Evolutionary conservation across 2,329 filamentous ascomycete genomes (phyloP), one percentile per base, ranked within the genome.

Genomic region (Xylariaceae sp.): DNA sequence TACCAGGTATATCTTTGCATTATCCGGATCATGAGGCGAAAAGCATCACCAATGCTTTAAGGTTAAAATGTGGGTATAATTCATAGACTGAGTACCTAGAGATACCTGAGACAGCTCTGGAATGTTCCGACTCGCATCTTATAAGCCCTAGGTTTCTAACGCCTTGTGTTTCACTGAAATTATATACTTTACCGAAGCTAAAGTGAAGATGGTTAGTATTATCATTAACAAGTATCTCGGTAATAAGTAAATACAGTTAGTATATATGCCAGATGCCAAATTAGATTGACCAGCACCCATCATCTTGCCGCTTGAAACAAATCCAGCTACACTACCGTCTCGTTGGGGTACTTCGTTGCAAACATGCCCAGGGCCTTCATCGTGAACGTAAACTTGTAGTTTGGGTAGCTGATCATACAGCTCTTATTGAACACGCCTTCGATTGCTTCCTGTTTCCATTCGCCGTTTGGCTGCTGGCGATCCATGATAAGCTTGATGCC

Each of bases 381-480:
- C 1, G 93, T 88, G 75, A 97, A 99, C 56, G 89, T 90, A 73
- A 96, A 95, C 79, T 98, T 99, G 81, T 99, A 99, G 79, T 99
- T 99, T 43, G 93, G 93, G 70, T 99, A 99, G 0, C 91, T 95
- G 63, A 99, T 99, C 91, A 97, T 98, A 80, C 93, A 98, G 68
- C 88, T 95, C 79, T 97, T 96, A 77, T 99, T 99, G 77, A 99
- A 99, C 10, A 99, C 95, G 2, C 95, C 95, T 73, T 99, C 95
- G 66, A 99, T 98, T 0, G 89, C 88, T 74, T 98, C 95, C 71
- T 97, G 93, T 64, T 90, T 72, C 95, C 95, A 99, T 77, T 97
- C 93, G 32, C 95, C 95, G 69, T 96, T 96, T 2, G 79, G 71
- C 73, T 91, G 88, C 77, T 99, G 95, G 47, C 93, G 84, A 26